Evolutionary conservation across 139 green algal species (phyloP).

Genomic region (Volvox reticuliferus): DNA sequence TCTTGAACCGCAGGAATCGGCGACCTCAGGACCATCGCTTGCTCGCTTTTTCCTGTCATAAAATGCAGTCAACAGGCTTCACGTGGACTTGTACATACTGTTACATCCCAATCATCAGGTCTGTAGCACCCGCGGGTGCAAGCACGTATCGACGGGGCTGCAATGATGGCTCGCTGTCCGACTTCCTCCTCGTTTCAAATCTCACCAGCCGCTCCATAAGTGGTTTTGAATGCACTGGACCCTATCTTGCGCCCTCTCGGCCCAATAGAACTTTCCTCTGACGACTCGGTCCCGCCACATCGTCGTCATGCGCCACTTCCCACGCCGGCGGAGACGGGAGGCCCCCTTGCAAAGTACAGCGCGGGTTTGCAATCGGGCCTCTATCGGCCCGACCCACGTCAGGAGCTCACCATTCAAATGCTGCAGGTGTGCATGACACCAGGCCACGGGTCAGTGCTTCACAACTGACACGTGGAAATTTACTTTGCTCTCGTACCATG

Average conservation of each 20-base stretch:
- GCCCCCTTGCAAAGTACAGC: conserved; percentile 70
- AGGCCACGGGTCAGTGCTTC: no score
- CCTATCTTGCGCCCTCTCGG: no score
- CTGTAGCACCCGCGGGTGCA: background rate
- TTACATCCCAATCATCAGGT: background rate
- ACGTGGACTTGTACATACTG: background rate
- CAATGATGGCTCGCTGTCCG: no score
- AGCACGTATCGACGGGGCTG: no score
- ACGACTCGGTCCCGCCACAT: background rate
- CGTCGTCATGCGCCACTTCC: background rate
- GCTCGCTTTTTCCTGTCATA: background rate
- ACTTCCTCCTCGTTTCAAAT: no score
- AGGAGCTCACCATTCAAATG: conserved; percentile 76
- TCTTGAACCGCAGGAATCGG: background rate
- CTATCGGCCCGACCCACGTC: conserved; percentile 78
- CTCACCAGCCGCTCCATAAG: no score
- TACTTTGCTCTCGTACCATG: no score
- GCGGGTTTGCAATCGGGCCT: conserved; percentile 55
- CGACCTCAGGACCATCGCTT: background rate
- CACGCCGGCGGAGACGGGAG: conserved; percentile 41
- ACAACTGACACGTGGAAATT: no score
- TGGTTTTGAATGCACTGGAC: no score
- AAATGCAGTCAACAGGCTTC: background rate
- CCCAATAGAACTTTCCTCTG: background rate
- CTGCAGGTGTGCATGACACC: conserved; percentile 65